Percentiles rank a stretch among this genome's conserved stretches.
Evolutionary conservation across 78 protist species (phyloP).

Genomic region (Dictyostelium discoideum): DNA sequence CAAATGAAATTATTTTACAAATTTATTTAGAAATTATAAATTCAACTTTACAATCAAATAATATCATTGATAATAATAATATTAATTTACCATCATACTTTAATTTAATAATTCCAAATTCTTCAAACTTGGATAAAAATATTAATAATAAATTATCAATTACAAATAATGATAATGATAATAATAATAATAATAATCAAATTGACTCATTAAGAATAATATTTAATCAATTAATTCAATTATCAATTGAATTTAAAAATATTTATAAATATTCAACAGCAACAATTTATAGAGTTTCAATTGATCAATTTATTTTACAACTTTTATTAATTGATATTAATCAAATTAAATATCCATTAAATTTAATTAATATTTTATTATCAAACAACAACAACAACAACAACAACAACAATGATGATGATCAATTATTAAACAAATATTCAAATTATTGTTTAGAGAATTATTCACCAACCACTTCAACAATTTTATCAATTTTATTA

Average conservation of each 20-base stretch:
- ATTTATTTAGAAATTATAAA: slow-evolving; percentile 5
- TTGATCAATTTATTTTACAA: slow-evolving; percentile 15
- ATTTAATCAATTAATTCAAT: not conserved
- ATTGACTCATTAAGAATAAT: not conserved
- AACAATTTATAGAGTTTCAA: not conserved
- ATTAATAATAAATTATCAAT: not conserved
- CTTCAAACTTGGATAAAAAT: not conserved
- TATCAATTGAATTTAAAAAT: not conserved
- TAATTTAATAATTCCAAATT: not conserved
- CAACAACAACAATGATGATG: not conserved
- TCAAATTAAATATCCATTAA: not conserved
- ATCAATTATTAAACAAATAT: not conserved
- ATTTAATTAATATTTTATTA: not conserved
- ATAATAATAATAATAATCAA: not conserved
- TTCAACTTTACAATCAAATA: not conserved
- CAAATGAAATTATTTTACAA: not conserved
- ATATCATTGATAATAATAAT: not conserved
- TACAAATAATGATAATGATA: not conserved
- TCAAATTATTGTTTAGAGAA: slow-evolving; percentile 12
- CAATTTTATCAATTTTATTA: not conserved
- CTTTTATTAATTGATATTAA: slow-evolving; percentile 10
- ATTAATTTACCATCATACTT: not conserved
- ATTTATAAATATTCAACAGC: not conserved
- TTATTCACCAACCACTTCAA: not conserved
- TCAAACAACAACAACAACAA: not conserved